Base-by-base conservation (phyloP, 352 stramenopile genomes). In the Plasmopara muralis region DNA sequence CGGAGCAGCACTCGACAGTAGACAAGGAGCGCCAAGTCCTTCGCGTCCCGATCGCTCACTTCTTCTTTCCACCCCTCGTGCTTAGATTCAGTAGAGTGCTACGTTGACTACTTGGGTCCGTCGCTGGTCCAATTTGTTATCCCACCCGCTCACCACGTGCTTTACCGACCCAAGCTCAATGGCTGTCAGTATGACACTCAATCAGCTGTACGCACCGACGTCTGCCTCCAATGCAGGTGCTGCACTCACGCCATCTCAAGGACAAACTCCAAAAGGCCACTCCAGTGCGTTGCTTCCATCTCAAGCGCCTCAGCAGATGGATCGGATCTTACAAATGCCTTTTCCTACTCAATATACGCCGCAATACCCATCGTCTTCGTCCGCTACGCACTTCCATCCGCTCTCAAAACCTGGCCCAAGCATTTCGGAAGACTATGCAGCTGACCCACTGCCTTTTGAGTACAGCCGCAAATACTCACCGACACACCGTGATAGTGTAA, bases 391-490 rank as follows among this genome's bases (percentile, higher is more conserved):
- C 37, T 70, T 63, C 43, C 47, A 58, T 15, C 54, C 55, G 31
- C 16, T 72, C 14, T 33, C 62, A 20, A 60, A 66, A 41, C 41
- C 59, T 0, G 55, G 62, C 0, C 53, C 55, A n/a, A 65, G 56
- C 14, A 64, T 54, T 9, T 64, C 64, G 1, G 75, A 89, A 25
- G 76, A 86, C n/a, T 92, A 89, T 61, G 66, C 80, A 5, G 76
- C 78, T 5, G 78, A 92, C 49, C 81, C 81, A 18, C 57, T 92
- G 2, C 81, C 81, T 0, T 92, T 92, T 52, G 78, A 92, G 50
- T 92, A 92, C 61, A 75, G 52, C 51, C 68, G 68, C 47, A 72
- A 75, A 53, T 77, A 72, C 56, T 72, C 69, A 37, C 45, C 45
- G 14, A 12, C 30, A 16, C 45, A 50, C 4, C 41, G 58, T 10